Percentiles rank a stretch among this genome's conserved stretches.
These are phyloP conservation scores for Colletotrichum lentis DNA, from an alignment of 2,329 filamentous ascomycete genomes.

Conservation along the genomic window DNA sequence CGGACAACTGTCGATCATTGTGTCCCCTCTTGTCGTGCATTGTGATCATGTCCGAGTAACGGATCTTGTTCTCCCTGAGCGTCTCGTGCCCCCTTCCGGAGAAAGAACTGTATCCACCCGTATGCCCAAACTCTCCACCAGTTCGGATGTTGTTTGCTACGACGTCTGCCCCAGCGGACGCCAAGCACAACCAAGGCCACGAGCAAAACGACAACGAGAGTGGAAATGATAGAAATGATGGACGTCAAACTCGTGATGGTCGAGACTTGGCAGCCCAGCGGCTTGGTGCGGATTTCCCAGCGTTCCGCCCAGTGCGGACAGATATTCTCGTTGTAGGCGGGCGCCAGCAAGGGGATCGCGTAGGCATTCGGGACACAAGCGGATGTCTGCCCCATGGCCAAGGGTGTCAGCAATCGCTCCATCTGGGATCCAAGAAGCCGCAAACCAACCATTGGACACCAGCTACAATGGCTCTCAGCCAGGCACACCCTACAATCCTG, in stretches of 20 bases:
- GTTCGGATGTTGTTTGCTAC: conserved; percentile 26
- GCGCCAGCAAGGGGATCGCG: conserved; percentile 57
- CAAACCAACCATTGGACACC: conserved; percentile 61
- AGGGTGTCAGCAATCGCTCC: conserved; percentile 14
- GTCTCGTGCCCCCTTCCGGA: background rate
- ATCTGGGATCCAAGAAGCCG: background rate
- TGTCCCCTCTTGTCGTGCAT: background rate
- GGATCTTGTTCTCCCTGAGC: conserved; percentile 37
- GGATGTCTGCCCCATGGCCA: conserved; percentile 52
- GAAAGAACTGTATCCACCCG: conserved; percentile 6
- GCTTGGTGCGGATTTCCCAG: conserved; percentile 53
- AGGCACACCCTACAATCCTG: conserved; percentile 61
- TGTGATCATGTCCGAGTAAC: conserved; percentile 36
- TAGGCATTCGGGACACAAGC: conserved; percentile 63
- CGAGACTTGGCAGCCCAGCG: conserved; percentile 53
- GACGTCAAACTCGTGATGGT: conserved; percentile 52
- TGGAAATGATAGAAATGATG: conserved; percentile 47
- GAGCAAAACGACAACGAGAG: conserved; percentile 43
- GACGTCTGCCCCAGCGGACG: conserved; percentile 32
- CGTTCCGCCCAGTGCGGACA: conserved; percentile 60
- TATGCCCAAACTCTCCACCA: conserved; percentile 41
- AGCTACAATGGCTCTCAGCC: conserved; percentile 54
- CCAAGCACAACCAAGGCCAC: conserved; percentile 38
- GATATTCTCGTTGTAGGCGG: conserved; percentile 58
- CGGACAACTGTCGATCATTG: background rate